These are phyloP conservation scores for Ulmus americana DNA, from an alignment of 331 rosid species.

Conservation along the genomic window DNA sequence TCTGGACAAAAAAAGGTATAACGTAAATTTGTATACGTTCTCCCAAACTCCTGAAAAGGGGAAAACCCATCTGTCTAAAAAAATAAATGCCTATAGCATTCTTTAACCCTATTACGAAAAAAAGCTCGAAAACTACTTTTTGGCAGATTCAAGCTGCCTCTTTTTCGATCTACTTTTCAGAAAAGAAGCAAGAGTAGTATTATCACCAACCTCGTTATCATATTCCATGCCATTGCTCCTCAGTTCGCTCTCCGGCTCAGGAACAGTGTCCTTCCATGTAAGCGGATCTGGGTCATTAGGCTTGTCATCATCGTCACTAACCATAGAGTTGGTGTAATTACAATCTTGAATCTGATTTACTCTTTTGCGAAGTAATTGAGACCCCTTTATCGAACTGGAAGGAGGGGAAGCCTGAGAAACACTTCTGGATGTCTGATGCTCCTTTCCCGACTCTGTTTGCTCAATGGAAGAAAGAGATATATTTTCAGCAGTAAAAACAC, in stretches of 20 bases:
- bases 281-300: constrained; percentile 5
- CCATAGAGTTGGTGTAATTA: neutral
- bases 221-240: neutral
- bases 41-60: too few species aligned
- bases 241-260: neutral
- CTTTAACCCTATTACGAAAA: neutral
- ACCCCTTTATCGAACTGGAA: neutral
- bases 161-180: constrained; percentile 10
- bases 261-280: neutral
- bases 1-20: too few species aligned
- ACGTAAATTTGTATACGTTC: too few species aligned
- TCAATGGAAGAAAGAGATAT: constrained; percentile 10
- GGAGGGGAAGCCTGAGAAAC: neutral
- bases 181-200: constrained; percentile 18
- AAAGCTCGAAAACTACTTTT: neutral
- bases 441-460: constrained; percentile 13
- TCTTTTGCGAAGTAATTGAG: neutral
- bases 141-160: constrained; percentile 17
- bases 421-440: constrained; percentile 16
- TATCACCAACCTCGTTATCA: constrained; percentile 6
- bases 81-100: too few species aligned
- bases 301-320: neutral
- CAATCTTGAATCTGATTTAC: neutral
- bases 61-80: neutral
- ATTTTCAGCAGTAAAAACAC: neutral